Evolutionary conservation across 306 rosid genomes (phyloP), one percentile per base, ranked within the genome.

Genomic region (Vigna trinervia): DNA sequence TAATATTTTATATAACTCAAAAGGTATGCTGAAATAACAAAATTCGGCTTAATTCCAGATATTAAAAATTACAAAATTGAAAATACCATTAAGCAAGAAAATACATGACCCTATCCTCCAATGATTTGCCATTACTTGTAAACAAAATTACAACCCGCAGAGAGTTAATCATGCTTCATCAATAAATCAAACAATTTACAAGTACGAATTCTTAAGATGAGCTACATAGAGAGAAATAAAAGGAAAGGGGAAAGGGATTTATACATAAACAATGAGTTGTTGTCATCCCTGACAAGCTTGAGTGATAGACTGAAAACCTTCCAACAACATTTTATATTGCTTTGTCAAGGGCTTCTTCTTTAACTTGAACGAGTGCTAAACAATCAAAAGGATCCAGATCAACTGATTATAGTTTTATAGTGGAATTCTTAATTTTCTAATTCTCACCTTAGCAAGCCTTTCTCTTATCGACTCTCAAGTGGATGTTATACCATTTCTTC

Each of bases 401-500:
- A 74, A 57, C 51, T 61, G 61, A 70, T 51, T 32, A n/a, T 53
- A 74, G 71, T 54, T 80, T 79, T 78, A 62, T 83, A 54, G 53
- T 13, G 53, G 62, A 79, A 68, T 68, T n/a, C 66, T 46, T 45
- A 17, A 59, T 32, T 72, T 38, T 71, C 66, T 64, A 60, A 73
- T 58, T 74, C 86, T 80, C 83, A 87, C 92, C 86, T 92, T 73
- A 92, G 85, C 99, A 96, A 67, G 97, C 84, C 86, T 96, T 92
- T 86, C 97, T 88, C 89, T 96, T 93, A 69, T 91, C 99, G 62
- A 93, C 98, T 87, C 88, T 88, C 74, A 93, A 76, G 79, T 86
- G 98, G 72, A 93, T 86, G 82, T 92, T 93, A 83, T 76, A 96
- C 99, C 99, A 96, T 80, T 87, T 93, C 81, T 90, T 96, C 89